Percentiles rank a stretch among this genome's conserved stretches.
Evolutionary conservation across 2,329 filamentous ascomycete genomes (phyloP).

Genomic region (Verticillium isaacii): DNA sequence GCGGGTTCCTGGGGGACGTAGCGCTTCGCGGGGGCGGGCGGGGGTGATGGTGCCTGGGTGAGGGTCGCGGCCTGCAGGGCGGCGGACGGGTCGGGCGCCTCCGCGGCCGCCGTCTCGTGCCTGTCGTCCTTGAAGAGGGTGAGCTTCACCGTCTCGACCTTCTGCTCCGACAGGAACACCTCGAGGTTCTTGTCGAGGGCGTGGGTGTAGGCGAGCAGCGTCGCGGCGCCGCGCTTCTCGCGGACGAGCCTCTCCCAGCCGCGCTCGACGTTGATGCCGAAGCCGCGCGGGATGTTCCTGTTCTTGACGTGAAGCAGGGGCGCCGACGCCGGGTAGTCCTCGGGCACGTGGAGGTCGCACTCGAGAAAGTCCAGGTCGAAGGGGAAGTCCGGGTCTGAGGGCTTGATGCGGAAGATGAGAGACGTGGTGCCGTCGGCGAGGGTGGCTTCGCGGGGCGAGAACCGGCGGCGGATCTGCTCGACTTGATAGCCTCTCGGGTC

Average conservation of each 20-base stretch:
- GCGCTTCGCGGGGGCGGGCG: constrained; percentile 13
- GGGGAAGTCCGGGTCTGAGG: constrained; percentile 80
- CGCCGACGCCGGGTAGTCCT: constrained; percentile 52
- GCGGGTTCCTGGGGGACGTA: constrained; percentile 37
- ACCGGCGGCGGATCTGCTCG: constrained; percentile 66
- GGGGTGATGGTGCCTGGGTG: background rate
- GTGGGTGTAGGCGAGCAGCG: constrained; percentile 63
- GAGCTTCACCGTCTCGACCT: constrained; percentile 68
- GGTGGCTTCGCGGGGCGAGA: constrained; percentile 41
- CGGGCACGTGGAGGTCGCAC: constrained; percentile 63
- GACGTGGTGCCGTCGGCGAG: constrained; percentile 45
- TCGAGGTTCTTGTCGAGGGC: constrained; percentile 70
- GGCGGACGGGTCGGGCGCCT: background rate
- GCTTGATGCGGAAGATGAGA: constrained; percentile 60
- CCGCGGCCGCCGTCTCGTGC: constrained; percentile 28
- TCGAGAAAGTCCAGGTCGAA: constrained; percentile 68
- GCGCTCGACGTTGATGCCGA: constrained; percentile 70
- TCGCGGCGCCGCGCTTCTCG: constrained; percentile 44
- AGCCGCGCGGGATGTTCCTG: constrained; percentile 64
- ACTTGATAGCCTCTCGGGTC: constrained; percentile 73
- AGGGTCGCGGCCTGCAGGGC: background rate
- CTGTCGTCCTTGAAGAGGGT: constrained; percentile 53
- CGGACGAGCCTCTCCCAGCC: constrained; percentile 65
- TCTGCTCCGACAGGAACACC: constrained; percentile 61
- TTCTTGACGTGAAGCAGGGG: constrained; percentile 63